Evolutionary conservation across 2,329 filamentous ascomycete genomes (phyloP), one percentile per base, ranked within the genome.

Genomic region (Exophiala spinifera): DNA sequence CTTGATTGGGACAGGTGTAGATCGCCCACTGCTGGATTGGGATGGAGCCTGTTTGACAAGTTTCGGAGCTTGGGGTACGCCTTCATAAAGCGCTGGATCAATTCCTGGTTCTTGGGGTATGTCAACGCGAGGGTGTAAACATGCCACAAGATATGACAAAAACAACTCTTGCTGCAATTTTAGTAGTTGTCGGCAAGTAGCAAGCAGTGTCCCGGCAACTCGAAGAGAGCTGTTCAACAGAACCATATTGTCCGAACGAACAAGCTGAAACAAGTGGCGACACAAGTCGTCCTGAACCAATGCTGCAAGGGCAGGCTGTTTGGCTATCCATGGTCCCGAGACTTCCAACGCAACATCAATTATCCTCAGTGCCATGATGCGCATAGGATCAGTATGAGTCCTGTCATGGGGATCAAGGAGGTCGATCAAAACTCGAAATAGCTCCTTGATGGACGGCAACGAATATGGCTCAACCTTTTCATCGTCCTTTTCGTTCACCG

Each of bases 91-190:
- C 3, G 86, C 86, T 21, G 92, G 91, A 67, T 97, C 89, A 51
- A 99, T 97, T 13, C 88, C 88, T 5, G 87, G 79, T 66, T 99
- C 94, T 49, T 87, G 82, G 0, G 95, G 94, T 65, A 99, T 97
- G 52, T 95, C 91, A 25, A 97, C 87, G n/a, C 86, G 84, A 4
- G 92, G 91, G 70, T 97, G 92, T 46, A 99, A 78, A 70, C 94
- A 99, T 5, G 91, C 89, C 19, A 99, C 89, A 46, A 99, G 74
- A 67, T 99, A 99, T 1, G 91, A 95, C 33, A 99, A 75, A 67
- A 95, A 99, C 0, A 99, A 79, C 72, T 99, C 94, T 72, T 99
- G 94, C 68, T 99, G 94, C 39, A 99, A 78, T 74, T 97, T 97
- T 40, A 99, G 79, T 13, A 96, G 89, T 25, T 85, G 85, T 59